Base-by-base conservation (phyloP, 2,329 filamentous ascomycete genomes). In the Verticillium alfalfae region DNA sequence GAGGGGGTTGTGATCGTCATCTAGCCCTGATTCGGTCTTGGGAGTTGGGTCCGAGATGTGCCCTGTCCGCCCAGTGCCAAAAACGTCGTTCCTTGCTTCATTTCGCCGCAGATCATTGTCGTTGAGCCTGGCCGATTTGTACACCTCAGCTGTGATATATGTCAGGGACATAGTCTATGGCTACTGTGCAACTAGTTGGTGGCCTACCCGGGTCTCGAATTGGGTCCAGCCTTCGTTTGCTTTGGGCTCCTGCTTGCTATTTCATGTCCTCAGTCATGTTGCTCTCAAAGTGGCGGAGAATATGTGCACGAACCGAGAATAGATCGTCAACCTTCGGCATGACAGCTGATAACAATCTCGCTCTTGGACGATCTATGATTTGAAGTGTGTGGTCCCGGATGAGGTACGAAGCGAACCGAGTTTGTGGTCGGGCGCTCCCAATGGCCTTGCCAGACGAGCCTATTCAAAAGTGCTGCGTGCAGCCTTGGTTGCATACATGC, bases 151-250 rank as follows among this genome's bases (percentile, higher is more conserved):
- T 88, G 61, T 2, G 58, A 56, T 41, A 54, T 39, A 37, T 22
- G 54, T 58, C 36, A 58, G 54, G 26, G 26, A 5, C 26, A 31
- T 36, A 16, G 13, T 3, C 31, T 26, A 18, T 15, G 18, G 22
- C 18, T 10, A 16, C 57, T 18, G 38, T 15, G 34, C 36, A 31
- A 18, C 18, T n/a, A 39, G 12, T 49, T 13, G 56, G 52, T 56
- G 57, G 75, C 83, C 66, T 71, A 89, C 86, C 87, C 64, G 86
- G 85, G 72, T 89, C 85, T 69, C 80, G 80, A 64, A 86, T 73
- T 18, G 84, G 79, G 63, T 88, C 86, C 60, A 87, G 76, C 73
- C 88, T 89, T 68, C 87, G 82, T 72, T 90, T 90, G 76, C 80
- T 82, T 60, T 79, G 72, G 36, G 78, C 70, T 63, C 81, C 79